Evolutionary conservation across 2,329 filamentous ascomycete genomes (phyloP), one percentile per base, ranked within the genome.

Genomic region (Colletotrichum viniferum): DNA sequence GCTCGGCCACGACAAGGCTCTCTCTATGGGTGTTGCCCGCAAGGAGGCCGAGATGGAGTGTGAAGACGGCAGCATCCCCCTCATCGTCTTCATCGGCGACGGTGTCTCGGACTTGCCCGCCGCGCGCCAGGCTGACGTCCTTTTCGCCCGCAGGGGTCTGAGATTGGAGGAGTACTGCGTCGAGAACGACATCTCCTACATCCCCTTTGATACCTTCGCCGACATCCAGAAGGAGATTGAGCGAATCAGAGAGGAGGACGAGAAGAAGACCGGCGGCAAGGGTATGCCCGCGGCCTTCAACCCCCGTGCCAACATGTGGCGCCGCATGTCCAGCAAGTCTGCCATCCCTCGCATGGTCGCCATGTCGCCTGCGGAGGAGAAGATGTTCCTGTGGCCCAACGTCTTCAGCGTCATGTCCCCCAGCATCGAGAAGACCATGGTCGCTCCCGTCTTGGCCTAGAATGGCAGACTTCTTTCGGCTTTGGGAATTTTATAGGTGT

Each of bases 31-130:
- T 60, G 90, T 93, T 80, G 92, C 90, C 60, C 88, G 91, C n/a
- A 83, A 83, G 9, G 82, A 86, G 24, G 91, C 91, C 2, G 85
- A 89, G 76, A 82, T 90, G 6, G 84, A 88, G 63, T 89, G 88
- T 74, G 89, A 90, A 18, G 90, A 93, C 74, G 91, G 90, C 71
- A 90, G 90, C 4, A 88, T 93, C 62, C 92, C 92, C 1, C 85
- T 94, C 67, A 92, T 94, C 78, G 86, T 94, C 68, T 94, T 94
- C 84, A 93, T 94, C 78, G 92, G 92, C 64, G 92, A 94, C 79
- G 92, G 92, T 26, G 91, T 94, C 7, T 93, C 91, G 0, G 92
- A 94, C 79, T 86, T 94, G 2, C 88, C 92, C 0, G 92, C 92
- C 4, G 92, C 92, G 1, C 86, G 91, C 34, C 88, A 94, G 80